Percentiles rank a stretch among this genome's conserved stretches.
phyloP scores from a whole-genome alignment of 176 grass and related monocot species.

The Bothriochloa decipiens region DNA sequence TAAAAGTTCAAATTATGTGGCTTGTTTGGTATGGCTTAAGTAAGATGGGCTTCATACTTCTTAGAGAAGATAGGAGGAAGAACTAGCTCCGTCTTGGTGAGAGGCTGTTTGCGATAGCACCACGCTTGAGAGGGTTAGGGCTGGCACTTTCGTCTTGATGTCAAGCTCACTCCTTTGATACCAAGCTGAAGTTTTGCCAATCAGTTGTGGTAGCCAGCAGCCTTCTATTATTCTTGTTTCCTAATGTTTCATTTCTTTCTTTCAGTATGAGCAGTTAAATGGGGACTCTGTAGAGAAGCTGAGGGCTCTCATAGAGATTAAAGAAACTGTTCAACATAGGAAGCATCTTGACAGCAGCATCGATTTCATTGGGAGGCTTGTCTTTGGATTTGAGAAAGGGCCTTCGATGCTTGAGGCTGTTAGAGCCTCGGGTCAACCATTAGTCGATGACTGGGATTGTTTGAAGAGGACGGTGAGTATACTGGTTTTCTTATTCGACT shows the following conservation, averaged over 20 bases:
- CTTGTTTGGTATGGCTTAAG: neutral
- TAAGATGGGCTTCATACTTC: neutral
- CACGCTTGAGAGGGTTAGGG: neutral
- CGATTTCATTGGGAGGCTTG: conserved; percentile 62
- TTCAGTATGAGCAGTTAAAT: conserved; percentile 76
- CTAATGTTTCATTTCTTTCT: conserved; percentile 24
- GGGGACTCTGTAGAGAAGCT: conserved; percentile 56
- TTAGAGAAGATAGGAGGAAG: neutral
- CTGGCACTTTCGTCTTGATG: neutral
- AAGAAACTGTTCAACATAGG: conserved; percentile 68
- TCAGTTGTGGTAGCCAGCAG: neutral
- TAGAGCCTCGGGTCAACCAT: conserved; percentile 55
- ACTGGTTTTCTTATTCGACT: neutral
- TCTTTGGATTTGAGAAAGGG: conserved; percentile 73
- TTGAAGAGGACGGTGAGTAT: conserved; percentile 74
- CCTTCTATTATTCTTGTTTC: neutral
- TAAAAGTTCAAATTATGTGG: neutral
- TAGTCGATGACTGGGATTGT: conserved; percentile 92
- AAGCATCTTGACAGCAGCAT: conserved; percentile 80
- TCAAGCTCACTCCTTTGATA: neutral
- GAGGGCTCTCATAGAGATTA: conserved; percentile 57
- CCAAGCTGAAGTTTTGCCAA: neutral
- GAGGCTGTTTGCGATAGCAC: neutral
- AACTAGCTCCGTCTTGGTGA: conserved; percentile 6
- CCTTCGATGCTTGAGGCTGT: conserved; percentile 54